Evolutionary conservation across 2,329 filamentous ascomycete genomes (phyloP).

Genomic region (Phyllosticta ampelicida): DNA sequence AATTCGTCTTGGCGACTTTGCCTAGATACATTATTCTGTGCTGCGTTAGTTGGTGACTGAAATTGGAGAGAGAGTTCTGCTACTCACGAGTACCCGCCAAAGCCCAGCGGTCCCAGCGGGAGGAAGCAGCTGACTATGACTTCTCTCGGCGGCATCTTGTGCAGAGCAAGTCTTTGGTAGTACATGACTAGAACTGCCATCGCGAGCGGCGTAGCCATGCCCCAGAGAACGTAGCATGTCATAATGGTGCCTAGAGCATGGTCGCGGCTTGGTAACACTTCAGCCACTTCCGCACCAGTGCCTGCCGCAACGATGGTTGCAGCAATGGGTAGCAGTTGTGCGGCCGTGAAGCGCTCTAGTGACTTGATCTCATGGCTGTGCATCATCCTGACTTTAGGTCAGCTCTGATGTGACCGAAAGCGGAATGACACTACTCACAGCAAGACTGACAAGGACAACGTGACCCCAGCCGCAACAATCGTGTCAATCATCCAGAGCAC

Average conservation of each 20-base stretch:
- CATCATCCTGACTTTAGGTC: background rate
- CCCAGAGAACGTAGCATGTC: conserved; percentile 56
- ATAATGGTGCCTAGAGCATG: conserved; percentile 50
- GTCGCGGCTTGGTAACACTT: conserved; percentile 40
- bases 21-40: conserved; percentile 30
- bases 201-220: conserved; percentile 47
- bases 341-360: conserved; percentile 43
- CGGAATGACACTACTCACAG: background rate
- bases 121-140: conserved; percentile 55
- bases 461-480: conserved; percentile 24
- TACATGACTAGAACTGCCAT: conserved; percentile 52
- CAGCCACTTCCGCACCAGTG: conserved; percentile 50
- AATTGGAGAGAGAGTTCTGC: background rate
- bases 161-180: conserved; percentile 52
- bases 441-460: conserved; percentile 44
- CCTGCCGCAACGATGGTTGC: conserved; percentile 52
- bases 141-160: conserved; percentile 51
- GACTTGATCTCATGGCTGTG: conserved; percentile 6
- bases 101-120: conserved; percentile 52
- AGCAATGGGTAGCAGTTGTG: conserved; percentile 52
- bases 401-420: background rate
- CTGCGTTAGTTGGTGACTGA: background rate
- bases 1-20: conserved; percentile 28
- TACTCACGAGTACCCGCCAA: conserved; percentile 39
- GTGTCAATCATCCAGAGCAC: conserved; percentile 36